A percentile compares a stretch with the other conserved stretches of the same genome.
These are phyloP conservation scores for Petunia axillaris DNA, from an alignment of 257 asterid genomes.

Conservation along the genomic window DNA sequence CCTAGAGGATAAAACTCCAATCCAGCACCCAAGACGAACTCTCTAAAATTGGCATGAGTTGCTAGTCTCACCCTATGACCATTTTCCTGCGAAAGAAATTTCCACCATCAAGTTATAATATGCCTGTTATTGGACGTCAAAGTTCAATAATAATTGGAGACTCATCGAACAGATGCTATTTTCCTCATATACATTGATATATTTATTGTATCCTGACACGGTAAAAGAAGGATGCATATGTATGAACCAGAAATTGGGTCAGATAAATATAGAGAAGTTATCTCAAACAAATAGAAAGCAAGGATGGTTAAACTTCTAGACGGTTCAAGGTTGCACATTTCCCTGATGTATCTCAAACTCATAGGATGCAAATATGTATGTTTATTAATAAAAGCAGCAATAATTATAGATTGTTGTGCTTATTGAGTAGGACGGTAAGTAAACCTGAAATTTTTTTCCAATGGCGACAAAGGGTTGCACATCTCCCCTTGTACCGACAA, in stretches of 20 bases:
- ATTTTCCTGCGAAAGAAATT: constrained; percentile 57
- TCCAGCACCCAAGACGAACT: constrained; percentile 76
- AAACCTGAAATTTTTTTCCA: constrained; percentile 82
- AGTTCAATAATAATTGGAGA: not conserved
- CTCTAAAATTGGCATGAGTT: constrained; percentile 80
- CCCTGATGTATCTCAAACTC: too few species aligned
- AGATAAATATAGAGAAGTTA: not conserved
- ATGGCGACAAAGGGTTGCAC: constrained; percentile 91
- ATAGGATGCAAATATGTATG: not conserved
- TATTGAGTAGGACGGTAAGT: constrained; percentile 18
- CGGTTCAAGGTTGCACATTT: too few species aligned
- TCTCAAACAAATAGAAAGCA: not conserved
- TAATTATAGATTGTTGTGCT: not conserved
- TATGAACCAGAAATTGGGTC: constrained; percentile 4
- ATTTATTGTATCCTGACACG: not conserved
- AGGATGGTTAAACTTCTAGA: too few species aligned
- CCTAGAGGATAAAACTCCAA: constrained; percentile 92
- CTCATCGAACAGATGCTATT: not conserved
- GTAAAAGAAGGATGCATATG: not conserved
- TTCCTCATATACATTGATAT: constrained; percentile 14
- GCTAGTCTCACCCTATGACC: constrained; percentile 94
- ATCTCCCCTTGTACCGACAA: constrained; percentile 93
- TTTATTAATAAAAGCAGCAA: not conserved
- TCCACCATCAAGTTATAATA: constrained; percentile 27
- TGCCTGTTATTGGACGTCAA: not conserved